phyloP scores from a whole-genome alignment of 768 basidiomycete genomes.

The Leccinellum rugosiceps region DNA sequence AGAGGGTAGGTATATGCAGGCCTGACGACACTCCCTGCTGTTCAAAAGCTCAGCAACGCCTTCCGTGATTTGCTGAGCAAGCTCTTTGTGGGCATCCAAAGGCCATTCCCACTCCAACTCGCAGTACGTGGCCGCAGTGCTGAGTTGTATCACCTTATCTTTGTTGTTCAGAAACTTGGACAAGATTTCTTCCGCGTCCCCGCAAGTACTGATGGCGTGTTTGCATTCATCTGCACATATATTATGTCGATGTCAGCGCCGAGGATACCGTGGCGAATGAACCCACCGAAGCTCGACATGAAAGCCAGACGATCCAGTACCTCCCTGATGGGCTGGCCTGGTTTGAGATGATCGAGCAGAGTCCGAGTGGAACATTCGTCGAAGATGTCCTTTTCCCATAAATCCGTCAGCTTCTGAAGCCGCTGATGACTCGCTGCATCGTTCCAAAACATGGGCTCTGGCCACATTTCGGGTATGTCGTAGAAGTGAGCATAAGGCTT shows the following conservation, averaged over 20 bases:
- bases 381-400: slow-evolving; percentile 32
- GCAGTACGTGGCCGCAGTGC: slow-evolving; percentile 25
- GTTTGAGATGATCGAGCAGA: slow-evolving; percentile 19
- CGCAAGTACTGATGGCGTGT: background rate
- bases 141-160: slow-evolving; percentile 20
- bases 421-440: slow-evolving; percentile 19
- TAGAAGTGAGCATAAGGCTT: slow-evolving; percentile 24
- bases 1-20: slow-evolving; percentile 28
- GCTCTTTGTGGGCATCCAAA: slow-evolving; percentile 1
- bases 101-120: slow-evolving; percentile 25
- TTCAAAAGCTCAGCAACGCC: slow-evolving; percentile 19
- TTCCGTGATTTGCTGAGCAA: background rate
- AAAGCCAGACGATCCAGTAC: slow-evolving; percentile 28
- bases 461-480: slow-evolving; percentile 23
- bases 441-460: slow-evolving; percentile 31
- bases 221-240: slow-evolving; percentile 16
- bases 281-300: slow-evolving; percentile 29
- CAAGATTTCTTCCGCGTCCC: slow-evolving; percentile 8
- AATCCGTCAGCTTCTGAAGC: slow-evolving; percentile 13
- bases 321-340: slow-evolving; percentile 16
- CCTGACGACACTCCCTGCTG: slow-evolving; percentile 13
- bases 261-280: background rate
- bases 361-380: slow-evolving; percentile 17
- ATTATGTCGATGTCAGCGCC: background rate
- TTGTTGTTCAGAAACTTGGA: slow-evolving; percentile 12